Base-by-base conservation (phyloP, 1,139 yeast species). In the Diutina mesorugosa region DNA sequence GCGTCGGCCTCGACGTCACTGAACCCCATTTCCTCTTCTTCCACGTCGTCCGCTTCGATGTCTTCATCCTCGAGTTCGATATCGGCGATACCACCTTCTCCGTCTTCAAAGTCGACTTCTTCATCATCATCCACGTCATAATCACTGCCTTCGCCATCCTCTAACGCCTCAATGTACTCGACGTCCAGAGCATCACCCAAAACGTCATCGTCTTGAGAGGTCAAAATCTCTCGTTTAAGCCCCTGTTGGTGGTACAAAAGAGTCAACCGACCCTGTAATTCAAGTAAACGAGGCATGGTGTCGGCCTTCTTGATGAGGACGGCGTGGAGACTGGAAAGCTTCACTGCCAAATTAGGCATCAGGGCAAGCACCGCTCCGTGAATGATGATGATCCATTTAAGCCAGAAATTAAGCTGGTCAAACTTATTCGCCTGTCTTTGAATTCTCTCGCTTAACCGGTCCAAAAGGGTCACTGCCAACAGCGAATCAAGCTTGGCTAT, bases 361-460 rank as follows among this genome's bases (percentile, higher is more conserved):
- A 87, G 79, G 32, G 87, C 79, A 56, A 85, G 72, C 16, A 78
- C 73, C 1, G 95, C 93, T 48, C 99, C 99, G 68, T 95, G 99
- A 47, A 87, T 83, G 54, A 93, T 85, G 65, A 95, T 76, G 55
- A 90, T 85, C 95, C 97, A 91, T 68, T 91, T 89, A 61, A 91
- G 84, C 99, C 99, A 93, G 55, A 83, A 78, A 61, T 87, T 85
- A 61, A 93, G 76, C 59, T 84, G 85, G 47, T 86, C 88, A 61
- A 90, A 90, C 62, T 90, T 80, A 18, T 71, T 67, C 14, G 76
- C 67, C 63, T 77, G 80, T 64, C 95, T 80, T 10, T 91, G 85
- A 59, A 90, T 81, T 67, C 89, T 81, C 66, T 90, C 97, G 1
- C 97, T 90, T 47, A 93, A 73, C 64, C 91, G 78, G 66, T 91